A percentile compares a stretch with the other conserved stretches of the same genome.
Evolutionary conservation across 2,329 filamentous ascomycete genomes (phyloP).

Genomic region (Fusarium coicis): DNA sequence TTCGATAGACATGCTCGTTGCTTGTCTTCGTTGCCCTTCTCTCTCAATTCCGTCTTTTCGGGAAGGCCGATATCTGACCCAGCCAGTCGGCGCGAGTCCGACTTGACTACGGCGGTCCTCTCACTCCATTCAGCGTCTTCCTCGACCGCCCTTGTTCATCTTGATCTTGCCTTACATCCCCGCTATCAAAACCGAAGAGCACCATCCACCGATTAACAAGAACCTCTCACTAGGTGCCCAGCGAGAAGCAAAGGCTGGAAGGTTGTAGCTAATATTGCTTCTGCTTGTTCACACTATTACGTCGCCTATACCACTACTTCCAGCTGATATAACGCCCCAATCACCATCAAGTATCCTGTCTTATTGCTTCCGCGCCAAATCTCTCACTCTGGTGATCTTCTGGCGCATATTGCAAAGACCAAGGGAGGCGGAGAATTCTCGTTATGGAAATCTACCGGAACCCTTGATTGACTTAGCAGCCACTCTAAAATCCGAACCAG

Average conservation of each 20-base stretch:
- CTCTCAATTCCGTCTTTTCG: conserved; percentile 43
- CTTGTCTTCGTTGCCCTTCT: conserved; percentile 34
- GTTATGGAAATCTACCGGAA: conserved; percentile 46
- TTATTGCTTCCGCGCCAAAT: conserved; percentile 41
- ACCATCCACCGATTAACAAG: conserved; percentile 27
- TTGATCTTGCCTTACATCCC: conserved; percentile 36
- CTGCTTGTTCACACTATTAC: conserved; percentile 23
- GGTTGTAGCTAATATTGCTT: conserved; percentile 31
- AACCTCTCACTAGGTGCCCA: conserved; percentile 27
- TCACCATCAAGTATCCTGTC: conserved; percentile 40
- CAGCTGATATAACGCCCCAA: conserved; percentile 30
- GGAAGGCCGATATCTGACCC: conserved; percentile 33
- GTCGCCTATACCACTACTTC: conserved; percentile 23
- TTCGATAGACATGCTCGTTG: conserved; percentile 17
- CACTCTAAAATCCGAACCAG: conserved; percentile 51
- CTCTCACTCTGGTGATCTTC: conserved; percentile 39
- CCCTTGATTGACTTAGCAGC: conserved; percentile 51
- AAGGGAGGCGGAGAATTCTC: conserved; percentile 53
- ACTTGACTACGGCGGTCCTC: conserved; percentile 32
- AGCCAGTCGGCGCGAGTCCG: conserved; percentile 43
- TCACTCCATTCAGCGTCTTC: conserved; percentile 30
- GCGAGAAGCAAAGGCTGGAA: conserved; percentile 21
- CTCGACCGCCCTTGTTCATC: conserved; percentile 32
- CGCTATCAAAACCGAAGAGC: conserved; percentile 19
- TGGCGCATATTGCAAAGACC: conserved; percentile 29